Percentiles rank a stretch among this genome's conserved stretches.
These are phyloP conservation scores for Suhomyces panamericanus DNA, from an alignment of 1,139 yeast genomes.

Conservation along the genomic window DNA sequence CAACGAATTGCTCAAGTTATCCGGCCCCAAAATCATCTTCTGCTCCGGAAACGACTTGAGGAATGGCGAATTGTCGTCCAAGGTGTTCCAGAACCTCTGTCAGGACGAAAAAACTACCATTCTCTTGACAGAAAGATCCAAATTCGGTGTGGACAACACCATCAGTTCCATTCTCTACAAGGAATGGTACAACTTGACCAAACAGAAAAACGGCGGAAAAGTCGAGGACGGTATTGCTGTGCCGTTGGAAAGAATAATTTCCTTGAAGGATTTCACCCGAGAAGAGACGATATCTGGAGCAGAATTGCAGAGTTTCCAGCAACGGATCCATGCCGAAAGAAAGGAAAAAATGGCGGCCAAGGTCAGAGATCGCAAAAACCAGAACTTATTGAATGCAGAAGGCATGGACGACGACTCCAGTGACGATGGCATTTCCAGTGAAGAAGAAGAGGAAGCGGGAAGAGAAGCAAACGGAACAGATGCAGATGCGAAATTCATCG, in stretches of 20 bases:
- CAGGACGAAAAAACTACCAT: slow-evolving; percentile 66
- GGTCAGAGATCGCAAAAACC: slow-evolving; percentile 57
- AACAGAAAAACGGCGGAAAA: slow-evolving; percentile 37
- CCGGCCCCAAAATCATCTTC: slow-evolving; percentile 80
- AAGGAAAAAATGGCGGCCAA: slow-evolving; percentile 51
- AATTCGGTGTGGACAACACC: slow-evolving; percentile 29
- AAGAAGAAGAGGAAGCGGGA: slow-evolving; percentile 5
- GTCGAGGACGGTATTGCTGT: slow-evolving; percentile 61
- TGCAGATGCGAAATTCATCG: slow-evolving; percentile 15
- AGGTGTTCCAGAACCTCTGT: slow-evolving; percentile 59
- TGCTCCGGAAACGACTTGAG: slow-evolving; percentile 73
- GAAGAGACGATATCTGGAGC: slow-evolving; percentile 53
- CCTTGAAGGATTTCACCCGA: slow-evolving; percentile 34
- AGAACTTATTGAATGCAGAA: slow-evolving; percentile 51
- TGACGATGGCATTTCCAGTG: slow-evolving; percentile 20
- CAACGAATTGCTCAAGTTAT: slow-evolving; percentile 53
- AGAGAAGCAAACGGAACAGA: slow-evolving; percentile 1
- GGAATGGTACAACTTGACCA: slow-evolving; percentile 55
- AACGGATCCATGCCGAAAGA: slow-evolving; percentile 41
- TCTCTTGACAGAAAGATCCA: slow-evolving; percentile 66
- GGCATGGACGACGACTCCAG: slow-evolving; percentile 37
- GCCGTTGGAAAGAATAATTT: slow-evolving; percentile 44
- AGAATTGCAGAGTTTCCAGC: slow-evolving; percentile 52
- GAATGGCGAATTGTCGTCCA: slow-evolving; percentile 61
- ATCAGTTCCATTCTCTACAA: slow-evolving; percentile 44